phyloP scores from a whole-genome alignment of 148 eudicot genomes.

The Nepenthes mirabilis region DNA sequence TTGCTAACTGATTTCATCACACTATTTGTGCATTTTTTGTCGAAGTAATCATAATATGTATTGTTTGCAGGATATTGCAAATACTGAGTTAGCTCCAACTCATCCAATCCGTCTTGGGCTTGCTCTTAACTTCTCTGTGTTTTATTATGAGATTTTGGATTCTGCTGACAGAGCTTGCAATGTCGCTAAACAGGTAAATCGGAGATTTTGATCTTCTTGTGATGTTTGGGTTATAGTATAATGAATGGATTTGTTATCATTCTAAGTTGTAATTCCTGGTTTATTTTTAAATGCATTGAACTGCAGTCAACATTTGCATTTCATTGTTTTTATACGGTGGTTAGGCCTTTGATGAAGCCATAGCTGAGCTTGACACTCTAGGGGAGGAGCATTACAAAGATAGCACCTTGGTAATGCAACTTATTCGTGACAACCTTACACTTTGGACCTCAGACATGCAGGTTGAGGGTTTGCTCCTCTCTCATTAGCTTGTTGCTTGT shows the following conservation, averaged over 20 bases:
- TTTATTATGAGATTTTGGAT: conserved; percentile 73
- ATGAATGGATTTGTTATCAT: not conserved
- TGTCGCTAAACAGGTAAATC: not conserved
- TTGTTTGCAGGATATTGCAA: conserved; percentile 2
- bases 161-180: conserved; percentile 13
- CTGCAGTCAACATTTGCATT: not conserved
- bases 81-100: conserved; percentile 1
- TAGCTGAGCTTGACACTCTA: conserved; percentile 8
- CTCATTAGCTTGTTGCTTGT: not conserved
- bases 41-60: conserved; percentile 1
- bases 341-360: conserved; percentile 8
- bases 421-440: not conserved
- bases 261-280: not conserved
- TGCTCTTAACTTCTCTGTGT: conserved; percentile 76
- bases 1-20: not conserved
- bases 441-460: conserved; percentile 12
- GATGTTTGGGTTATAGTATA: not conserved
- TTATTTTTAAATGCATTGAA: not conserved
- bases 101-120: conserved; percentile 24
- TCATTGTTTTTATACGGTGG: not conserved
- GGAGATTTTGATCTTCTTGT: conserved; percentile 5
- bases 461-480: not conserved
- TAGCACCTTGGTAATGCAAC: conserved; percentile 17
- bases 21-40: too few relatives aligned
- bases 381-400: conserved; percentile 22